A percentile compares a stretch with the other conserved stretches of the same genome.
Conservation (phyloP, 768 basidiomycete species). For the Russula sp. region DNA sequence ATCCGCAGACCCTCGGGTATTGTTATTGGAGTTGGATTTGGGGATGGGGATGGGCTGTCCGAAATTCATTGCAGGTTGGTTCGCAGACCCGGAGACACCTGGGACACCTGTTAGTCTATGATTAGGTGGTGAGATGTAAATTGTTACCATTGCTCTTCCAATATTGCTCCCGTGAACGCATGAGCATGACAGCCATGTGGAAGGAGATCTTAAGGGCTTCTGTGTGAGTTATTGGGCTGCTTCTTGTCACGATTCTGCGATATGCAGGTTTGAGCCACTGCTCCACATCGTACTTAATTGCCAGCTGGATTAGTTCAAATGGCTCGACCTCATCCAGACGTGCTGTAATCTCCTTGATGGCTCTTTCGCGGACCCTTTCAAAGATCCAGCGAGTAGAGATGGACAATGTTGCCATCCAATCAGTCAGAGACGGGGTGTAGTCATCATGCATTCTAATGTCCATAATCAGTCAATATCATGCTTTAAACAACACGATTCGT, state of each 20-base stretch:
- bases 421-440: not conserved
- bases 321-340: constrained; percentile 9
- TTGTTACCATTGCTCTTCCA: not conserved
- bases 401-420: constrained; percentile 21
- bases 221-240: not conserved
- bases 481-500: not conserved
- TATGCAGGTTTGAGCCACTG: constrained; percentile 23
- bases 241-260: constrained; percentile 5
- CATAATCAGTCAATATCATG: not conserved
- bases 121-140: not conserved
- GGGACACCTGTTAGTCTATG: too few species aligned
- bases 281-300: constrained; percentile 19
- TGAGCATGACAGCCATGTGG: constrained; percentile 9
- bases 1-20: too few species aligned
- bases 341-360: constrained; percentile 17
- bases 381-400: constrained; percentile 18
- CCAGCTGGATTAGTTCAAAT: constrained; percentile 19
- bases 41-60: too few species aligned
- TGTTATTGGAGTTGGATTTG: too few species aligned
- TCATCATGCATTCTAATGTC: constrained; percentile 15
- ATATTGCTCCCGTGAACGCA: constrained; percentile 12
- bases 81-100: too few species aligned
- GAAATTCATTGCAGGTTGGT: too few species aligned
- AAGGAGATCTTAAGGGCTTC: constrained; percentile 4
- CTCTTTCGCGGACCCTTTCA: constrained; percentile 14